Evolutionary conservation across 306 rosid species (phyloP).

Genomic region (Prunus salicina): DNA sequence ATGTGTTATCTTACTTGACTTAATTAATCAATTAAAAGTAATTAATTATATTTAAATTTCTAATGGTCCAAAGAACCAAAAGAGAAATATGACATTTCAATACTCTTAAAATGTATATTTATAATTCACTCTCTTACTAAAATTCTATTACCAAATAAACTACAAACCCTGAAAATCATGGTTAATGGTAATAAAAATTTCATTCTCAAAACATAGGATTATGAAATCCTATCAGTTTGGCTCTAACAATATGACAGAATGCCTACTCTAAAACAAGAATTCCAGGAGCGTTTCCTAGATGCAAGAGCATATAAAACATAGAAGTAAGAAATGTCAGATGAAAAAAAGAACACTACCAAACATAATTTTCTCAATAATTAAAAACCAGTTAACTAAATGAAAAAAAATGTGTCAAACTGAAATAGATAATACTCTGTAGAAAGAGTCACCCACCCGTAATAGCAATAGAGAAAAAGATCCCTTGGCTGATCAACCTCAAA

Average conservation of each 20-base stretch:
- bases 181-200: too few relatives aligned
- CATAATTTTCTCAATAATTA: neutral
- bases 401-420: neutral
- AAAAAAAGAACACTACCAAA: neutral
- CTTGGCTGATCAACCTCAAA: slow-evolving; percentile 86
- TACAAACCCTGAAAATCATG: too few relatives aligned
- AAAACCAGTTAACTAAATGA: neutral
- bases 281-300: neutral
- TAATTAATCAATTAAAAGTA: neutral
- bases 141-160: neutral
- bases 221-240: neutral
- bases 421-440: slow-evolving; percentile 1
- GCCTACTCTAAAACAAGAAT: too few relatives aligned
- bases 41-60: neutral
- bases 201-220: too few relatives aligned
- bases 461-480: slow-evolving; percentile 86
- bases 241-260: too few relatives aligned
- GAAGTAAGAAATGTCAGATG: neutral
- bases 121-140: neutral
- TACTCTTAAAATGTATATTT: neutral
- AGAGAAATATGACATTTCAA: neutral
- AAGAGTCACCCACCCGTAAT: slow-evolving; percentile 73
- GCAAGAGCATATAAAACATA: neutral
- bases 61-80: neutral
- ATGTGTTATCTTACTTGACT: neutral